Percentiles rank a stretch among this genome's conserved stretches.
Evolutionary conservation across 73 alveolate genomes (phyloP).

Genomic region (Uronychia binucleata): DNA sequence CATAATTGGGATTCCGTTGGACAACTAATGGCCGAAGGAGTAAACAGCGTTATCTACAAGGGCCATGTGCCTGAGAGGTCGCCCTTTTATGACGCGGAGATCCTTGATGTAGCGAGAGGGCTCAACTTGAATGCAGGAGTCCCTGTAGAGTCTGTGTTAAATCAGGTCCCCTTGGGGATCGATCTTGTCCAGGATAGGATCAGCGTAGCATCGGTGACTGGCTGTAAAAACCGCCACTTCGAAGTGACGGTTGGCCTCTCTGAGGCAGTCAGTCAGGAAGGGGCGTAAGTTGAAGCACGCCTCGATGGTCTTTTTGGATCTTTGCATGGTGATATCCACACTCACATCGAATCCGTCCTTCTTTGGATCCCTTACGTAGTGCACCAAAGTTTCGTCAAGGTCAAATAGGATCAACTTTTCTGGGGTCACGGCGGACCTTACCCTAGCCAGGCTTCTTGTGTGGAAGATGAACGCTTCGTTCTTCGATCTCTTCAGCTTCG

Average conservation of each 20-base stretch:
- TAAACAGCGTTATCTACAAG: conserved; percentile 63
- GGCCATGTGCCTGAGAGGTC: conserved; percentile 50
- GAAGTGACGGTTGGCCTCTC: conserved; percentile 62
- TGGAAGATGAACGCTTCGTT: background rate
- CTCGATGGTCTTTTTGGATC: background rate
- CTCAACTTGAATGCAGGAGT: conserved; percentile 35
- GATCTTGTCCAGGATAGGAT: conserved; percentile 66
- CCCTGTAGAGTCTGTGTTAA: conserved; percentile 73
- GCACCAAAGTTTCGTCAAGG: background rate
- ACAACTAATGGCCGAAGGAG: conserved; percentile 65
- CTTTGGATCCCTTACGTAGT: background rate
- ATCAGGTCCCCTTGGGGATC: conserved; percentile 76
- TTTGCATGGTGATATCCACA: background rate
- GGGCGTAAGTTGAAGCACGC: conserved; percentile 59
- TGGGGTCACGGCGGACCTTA: too few relatives aligned
- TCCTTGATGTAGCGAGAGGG: conserved; percentile 62
- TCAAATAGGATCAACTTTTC: background rate
- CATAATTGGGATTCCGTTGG: conserved; percentile 75
- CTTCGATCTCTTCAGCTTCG: background rate
- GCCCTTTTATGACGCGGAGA: conserved; percentile 42
- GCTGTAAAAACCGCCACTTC: conserved; percentile 84
- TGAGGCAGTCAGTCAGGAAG: conserved; percentile 58
- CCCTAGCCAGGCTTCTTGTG: background rate
- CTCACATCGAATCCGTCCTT: background rate
- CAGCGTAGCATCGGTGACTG: conserved; percentile 73